Percentiles rank a stretch among this genome's conserved stretches.
These are phyloP conservation scores for Ganoderma multipileum DNA, from an alignment of 1,284 basidiomycete genomes.

Conservation along the genomic window DNA sequence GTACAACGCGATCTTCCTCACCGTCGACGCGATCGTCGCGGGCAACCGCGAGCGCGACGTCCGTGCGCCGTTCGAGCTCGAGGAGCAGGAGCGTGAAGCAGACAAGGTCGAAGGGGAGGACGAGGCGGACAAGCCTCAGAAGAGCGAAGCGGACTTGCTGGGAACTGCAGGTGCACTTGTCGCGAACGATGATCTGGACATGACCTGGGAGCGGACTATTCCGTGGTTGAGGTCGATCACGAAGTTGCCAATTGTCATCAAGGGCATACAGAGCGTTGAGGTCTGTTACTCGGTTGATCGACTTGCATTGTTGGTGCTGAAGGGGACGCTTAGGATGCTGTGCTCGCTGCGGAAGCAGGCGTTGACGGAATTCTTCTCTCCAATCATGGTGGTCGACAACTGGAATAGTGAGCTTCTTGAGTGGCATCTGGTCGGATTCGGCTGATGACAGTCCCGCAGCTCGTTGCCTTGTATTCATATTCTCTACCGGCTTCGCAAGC, in stretches of 20 bases:
- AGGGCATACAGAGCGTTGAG: conserved; percentile 83
- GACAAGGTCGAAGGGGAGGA: conserved; percentile 32
- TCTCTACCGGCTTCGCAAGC: conserved; percentile 73
- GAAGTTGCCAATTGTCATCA: conserved; percentile 84
- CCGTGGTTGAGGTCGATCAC: conserved; percentile 82
- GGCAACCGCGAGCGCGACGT: conserved; percentile 89
- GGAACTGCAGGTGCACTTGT: conserved; percentile 74
- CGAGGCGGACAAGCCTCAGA: conserved; percentile 38
- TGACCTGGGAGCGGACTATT: conserved; percentile 79
- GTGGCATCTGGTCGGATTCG: neutral
- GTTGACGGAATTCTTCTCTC: conserved; percentile 89
- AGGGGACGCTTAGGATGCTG: conserved; percentile 68
- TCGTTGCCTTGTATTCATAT: conserved; percentile 79
- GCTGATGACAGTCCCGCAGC: conserved; percentile 40
- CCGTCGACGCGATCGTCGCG: conserved; percentile 88
- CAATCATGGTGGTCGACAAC: conserved; percentile 91
- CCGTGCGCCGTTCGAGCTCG: conserved; percentile 64
- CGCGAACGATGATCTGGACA: conserved; percentile 68
- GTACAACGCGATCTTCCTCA: conserved; percentile 89
- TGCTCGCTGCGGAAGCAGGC: conserved; percentile 88
- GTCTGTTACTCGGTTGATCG: conserved; percentile 42
- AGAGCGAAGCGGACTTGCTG: conserved; percentile 48
- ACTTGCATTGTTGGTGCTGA: neutral
- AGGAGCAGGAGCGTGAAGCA: conserved; percentile 60
- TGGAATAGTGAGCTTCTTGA: conserved; percentile 68